Conservation (phyloP, 208 protist species). For the Acanthamoeba castellanii region DNA sequence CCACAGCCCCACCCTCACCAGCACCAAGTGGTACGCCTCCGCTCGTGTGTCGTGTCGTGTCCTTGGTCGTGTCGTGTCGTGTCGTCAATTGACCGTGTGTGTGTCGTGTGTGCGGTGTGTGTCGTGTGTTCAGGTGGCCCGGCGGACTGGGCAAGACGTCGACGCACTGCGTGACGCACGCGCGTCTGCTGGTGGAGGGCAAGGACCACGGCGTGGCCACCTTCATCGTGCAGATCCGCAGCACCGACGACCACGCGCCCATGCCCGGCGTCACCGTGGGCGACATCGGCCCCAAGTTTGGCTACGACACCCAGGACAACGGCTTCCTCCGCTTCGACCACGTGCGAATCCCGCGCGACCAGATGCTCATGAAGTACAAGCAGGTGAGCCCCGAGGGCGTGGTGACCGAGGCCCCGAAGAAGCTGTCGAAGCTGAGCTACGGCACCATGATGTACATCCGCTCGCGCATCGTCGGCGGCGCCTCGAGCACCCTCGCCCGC, state of each 20-base stretch:
- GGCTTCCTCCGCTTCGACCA: slow-evolving; percentile 83
- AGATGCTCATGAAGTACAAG: slow-evolving; percentile 79
- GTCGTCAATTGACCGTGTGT: too few relatives aligned
- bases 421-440: slow-evolving; percentile 70
- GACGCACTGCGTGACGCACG: slow-evolving; percentile 82
- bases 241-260: slow-evolving; percentile 36
- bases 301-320: slow-evolving; percentile 84
- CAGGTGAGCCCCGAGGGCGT: slow-evolving; percentile 49
- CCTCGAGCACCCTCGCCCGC: background rate
- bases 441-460: slow-evolving; percentile 59
- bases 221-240: slow-evolving; percentile 86
- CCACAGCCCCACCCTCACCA: slow-evolving; percentile 80
- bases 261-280: slow-evolving; percentile 81
- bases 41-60: too few relatives aligned
- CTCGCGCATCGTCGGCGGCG: slow-evolving; percentile 38
- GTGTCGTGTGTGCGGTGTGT: background rate
- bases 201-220: slow-evolving; percentile 80
- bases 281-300: slow-evolving; percentile 86
- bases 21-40: background rate
- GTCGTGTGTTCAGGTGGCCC: slow-evolving; percentile 77
- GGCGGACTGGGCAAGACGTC: slow-evolving; percentile 75
- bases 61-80: too few relatives aligned
- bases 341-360: slow-evolving; percentile 81
- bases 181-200: slow-evolving; percentile 81
- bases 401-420: background rate